Evolutionary conservation across 352 stramenopile species (phyloP), one percentile per base, ranked within the genome.

Genomic region (Pythium grandisporangium): DNA sequence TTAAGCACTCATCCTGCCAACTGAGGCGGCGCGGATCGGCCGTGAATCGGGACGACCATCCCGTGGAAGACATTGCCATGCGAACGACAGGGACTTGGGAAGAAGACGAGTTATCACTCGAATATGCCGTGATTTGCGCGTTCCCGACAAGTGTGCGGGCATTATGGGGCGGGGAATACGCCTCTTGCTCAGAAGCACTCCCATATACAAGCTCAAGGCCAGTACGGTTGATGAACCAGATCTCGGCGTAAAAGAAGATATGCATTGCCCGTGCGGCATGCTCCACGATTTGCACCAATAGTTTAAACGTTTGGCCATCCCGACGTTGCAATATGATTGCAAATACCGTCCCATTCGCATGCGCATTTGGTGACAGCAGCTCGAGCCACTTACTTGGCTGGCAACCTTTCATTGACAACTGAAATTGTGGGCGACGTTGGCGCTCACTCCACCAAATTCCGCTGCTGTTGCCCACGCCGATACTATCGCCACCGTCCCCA

Each of bases 141-240:
- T 82, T 86, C 0, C 76, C 79, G 23, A 90, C 70, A n/a, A 81
- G 65, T 7, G 64, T 64, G 24, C 74, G 70, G 5, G 79, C 79
- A 6, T 38, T 55, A 6, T 42, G 43, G 13, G 74, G 70, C 12
- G 77, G 73, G 0, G 77, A 58, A 35, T 88, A 88, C 4, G 65
- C 55, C 51, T 86, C 73, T 2, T 37, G 50, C 3, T 92, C 79
- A 7, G 55, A 53, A 2, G 77, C 72, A 43, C 77, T 88, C 1
- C 79, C 79, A 33, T 79, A 89, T 0, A 86, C 51, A 7, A 93
- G 52, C 12, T 89, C 72, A 13, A 90, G 38, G 1, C 77, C 79
- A 0, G 79, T 88, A 11, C 75, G 72, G 41, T 93, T 93, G 51
- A 93, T 72, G 36, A 90, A 62, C 79, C 79, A 93, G 8, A 90